phyloP scores from a whole-genome alignment of 108 stramenopile genomes.

The Nitzschia putrida region DNA sequence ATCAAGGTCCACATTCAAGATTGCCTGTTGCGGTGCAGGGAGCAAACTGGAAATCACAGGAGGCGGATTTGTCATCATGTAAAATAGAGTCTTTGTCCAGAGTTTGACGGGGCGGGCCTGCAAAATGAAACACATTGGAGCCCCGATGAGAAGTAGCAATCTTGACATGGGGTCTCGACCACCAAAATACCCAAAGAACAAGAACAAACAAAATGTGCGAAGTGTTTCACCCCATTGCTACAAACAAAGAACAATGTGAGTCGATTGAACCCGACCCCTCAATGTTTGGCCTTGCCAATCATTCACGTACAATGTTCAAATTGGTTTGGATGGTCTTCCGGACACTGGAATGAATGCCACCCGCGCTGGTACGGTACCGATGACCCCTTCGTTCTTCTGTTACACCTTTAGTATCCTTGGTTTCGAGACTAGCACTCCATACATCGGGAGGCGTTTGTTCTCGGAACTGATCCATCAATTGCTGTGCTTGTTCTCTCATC shows the following conservation, averaged over 20 bases:
- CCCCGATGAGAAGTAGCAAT: constrained; percentile 58
- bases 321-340: constrained; percentile 61
- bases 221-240: constrained; percentile 78
- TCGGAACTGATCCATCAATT: constrained; percentile 47
- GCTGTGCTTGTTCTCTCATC: constrained; percentile 46
- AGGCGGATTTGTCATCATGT: constrained; percentile 66
- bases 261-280: background rate
- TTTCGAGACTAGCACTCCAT: constrained; percentile 27
- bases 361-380: constrained; percentile 37
- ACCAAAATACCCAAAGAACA: constrained; percentile 86
- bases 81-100: constrained; percentile 72
- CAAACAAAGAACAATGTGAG: background rate
- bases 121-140: constrained; percentile 73
- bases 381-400: constrained; percentile 38
- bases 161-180: constrained; percentile 67
- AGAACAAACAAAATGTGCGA: constrained; percentile 71
- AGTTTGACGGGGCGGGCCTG: constrained; percentile 84
- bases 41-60: constrained; percentile 72
- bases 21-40: constrained; percentile 85
- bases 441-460: constrained; percentile 35
- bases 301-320: constrained; percentile 69
- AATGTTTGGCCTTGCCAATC: background rate
- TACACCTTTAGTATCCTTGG: background rate
- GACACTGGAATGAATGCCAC: constrained; percentile 59
- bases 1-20: constrained; percentile 54